Evolutionary conservation across 805 yeast genomes (phyloP), one percentile per base, ranked within the genome.

Genomic region (Kluyveromyces wickerhamii): DNA sequence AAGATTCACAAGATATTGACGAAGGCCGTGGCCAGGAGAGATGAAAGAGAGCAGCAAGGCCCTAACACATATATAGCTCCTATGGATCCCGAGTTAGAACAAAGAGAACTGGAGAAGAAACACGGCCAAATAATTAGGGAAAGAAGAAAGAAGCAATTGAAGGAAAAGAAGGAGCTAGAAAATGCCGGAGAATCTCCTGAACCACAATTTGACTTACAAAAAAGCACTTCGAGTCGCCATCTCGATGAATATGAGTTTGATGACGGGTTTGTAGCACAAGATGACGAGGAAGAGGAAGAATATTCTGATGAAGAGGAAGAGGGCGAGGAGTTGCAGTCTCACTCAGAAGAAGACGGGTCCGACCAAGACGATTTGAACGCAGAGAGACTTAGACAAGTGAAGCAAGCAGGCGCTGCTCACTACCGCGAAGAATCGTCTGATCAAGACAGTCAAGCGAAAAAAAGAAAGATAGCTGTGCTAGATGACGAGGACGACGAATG

Each of bases 1-100:
- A 72, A 73, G 34, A 80, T 94, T 3, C 97, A 89, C 57, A 70
- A 74, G 47, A 74, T 77, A 51, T 69, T 92, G 44, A 85, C 95
- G 2, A 71, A 72, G 41, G 84, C 86, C 2, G 74, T 81, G 6
- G 54, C 56, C 19, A 57, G 65, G 20, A 60, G 60, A 43, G 54
- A 61, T 27, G 51, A 56, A 36, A 55, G 52, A 19, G 45, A 48
- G 11, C 60, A 54, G 32, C 47, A 49, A 11, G 64, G 63, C 11
- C 66, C 66, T 5, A 67, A 65, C 39, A 54, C 62, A 8, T 60
- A 59, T 32, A 59, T 63, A 19, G 57, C 65, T 9, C 59, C 59
- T 29, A 67, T 69, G 36, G 94, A 83, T 60, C 94, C 92, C 1
- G 75, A 78, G 54, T 59, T 74, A 48, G 79, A 73, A 43, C 79